Percentiles rank a stretch among this genome's conserved stretches.
Evolutionary conservation across 345 rosid genomes (phyloP).

Genomic region (Populus pruinosa): DNA sequence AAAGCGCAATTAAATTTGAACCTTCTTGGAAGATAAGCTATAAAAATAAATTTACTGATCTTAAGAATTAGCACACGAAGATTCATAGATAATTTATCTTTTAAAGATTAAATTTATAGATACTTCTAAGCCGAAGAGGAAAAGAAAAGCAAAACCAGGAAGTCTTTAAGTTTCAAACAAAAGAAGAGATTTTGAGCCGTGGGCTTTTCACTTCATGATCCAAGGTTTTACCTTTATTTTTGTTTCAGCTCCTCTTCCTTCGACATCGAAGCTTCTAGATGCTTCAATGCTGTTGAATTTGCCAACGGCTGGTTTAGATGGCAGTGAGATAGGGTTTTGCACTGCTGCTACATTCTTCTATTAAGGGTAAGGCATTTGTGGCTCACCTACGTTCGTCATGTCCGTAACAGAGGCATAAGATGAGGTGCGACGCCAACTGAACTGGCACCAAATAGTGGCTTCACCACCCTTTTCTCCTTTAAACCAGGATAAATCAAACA

Average conservation of each 20-base stretch:
- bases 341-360: too few relatives aligned
- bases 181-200: neutral
- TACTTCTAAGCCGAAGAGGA: too few relatives aligned
- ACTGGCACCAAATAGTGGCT: neutral
- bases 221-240: neutral
- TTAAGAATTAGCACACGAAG: too few relatives aligned
- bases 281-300: slow-evolving; percentile 70
- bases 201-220: neutral
- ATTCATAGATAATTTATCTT: too few relatives aligned
- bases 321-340: slow-evolving; percentile 10
- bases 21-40: too few relatives aligned
- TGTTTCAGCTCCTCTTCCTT: slow-evolving; percentile 32
- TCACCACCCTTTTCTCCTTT: neutral
- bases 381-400: too few relatives aligned
- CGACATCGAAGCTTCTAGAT: slow-evolving; percentile 64
- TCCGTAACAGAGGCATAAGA: too few relatives aligned
- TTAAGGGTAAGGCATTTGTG: too few relatives aligned
- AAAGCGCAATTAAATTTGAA: too few relatives aligned
- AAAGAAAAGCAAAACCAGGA: too few relatives aligned
- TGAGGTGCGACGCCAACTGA: neutral
- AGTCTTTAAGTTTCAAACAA: neutral
- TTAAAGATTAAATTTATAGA: too few relatives aligned
- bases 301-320: slow-evolving; percentile 28
- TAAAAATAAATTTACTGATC: too few relatives aligned
- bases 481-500: neutral